phyloP scores from a whole-genome alignment of 2,329 filamentous ascomycete genomes.

The Biscogniauxia marginata region DNA sequence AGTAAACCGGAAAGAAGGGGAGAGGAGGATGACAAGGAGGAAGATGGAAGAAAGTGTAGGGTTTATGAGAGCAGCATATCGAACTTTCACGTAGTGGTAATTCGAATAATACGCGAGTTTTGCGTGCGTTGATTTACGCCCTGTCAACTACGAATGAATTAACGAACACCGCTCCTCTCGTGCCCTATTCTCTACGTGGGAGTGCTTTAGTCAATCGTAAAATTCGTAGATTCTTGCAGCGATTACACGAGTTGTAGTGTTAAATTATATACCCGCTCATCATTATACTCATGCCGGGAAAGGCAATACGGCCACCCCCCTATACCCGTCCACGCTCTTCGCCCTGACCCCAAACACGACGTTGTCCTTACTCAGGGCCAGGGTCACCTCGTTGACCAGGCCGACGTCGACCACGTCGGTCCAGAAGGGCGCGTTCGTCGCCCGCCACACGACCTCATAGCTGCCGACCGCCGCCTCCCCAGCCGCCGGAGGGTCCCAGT shows the following conservation, averaged over 20 bases:
- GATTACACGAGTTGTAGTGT: not conserved
- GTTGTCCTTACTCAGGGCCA: slow-evolving; percentile 56
- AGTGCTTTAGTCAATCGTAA: too few species aligned
- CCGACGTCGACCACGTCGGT: slow-evolving; percentile 49
- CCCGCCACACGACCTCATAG: slow-evolving; percentile 57
- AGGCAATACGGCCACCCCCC: slow-evolving; percentile 31
- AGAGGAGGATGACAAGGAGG: not conserved
- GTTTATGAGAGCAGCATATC: not conserved
- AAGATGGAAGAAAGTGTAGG: not conserved
- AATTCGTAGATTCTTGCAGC: not conserved
- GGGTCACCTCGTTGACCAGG: slow-evolving; percentile 41
- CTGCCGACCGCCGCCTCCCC: slow-evolving; percentile 36
- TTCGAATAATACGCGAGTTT: not conserved
- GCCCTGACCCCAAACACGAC: slow-evolving; percentile 55
- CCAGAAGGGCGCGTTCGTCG: slow-evolving; percentile 50
- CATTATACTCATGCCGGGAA: slow-evolving; percentile 19
- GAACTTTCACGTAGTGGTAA: not conserved
- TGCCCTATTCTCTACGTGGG: too few species aligned
- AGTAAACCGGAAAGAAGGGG: not conserved
- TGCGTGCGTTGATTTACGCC: not conserved
- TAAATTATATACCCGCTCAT: not conserved
- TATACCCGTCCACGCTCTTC: slow-evolving; percentile 23
- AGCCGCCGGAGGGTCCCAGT: slow-evolving; percentile 43
- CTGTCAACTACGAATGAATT: not conserved
- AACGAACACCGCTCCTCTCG: not conserved